Conservation (phyloP, 2,329 filamentous ascomycete genomes). For the Aureobasidium sp. region DNA sequence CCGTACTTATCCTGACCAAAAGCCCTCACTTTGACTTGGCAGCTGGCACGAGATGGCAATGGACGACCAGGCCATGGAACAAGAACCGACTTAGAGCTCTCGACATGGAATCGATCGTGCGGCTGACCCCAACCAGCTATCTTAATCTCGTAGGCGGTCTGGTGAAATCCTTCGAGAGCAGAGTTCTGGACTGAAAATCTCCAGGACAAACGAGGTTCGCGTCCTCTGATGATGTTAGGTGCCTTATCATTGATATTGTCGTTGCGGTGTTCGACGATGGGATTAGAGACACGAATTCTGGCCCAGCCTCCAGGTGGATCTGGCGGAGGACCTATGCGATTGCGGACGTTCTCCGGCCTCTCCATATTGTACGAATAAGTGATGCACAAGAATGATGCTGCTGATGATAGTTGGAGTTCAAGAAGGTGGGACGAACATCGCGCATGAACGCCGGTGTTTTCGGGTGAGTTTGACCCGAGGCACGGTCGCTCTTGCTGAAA, state of each 20-base stretch:
- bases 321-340: too few relatives aligned
- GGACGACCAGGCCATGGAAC: slow-evolving; percentile 16
- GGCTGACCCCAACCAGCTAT: slow-evolving; percentile 8
- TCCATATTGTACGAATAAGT: too few relatives aligned
- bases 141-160: slow-evolving; percentile 14
- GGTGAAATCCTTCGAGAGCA: not conserved
- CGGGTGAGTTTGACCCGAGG: too few relatives aligned
- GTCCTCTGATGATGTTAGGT: not conserved
- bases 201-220: slow-evolving; percentile 17
- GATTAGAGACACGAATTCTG: not conserved
- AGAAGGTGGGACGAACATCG: too few relatives aligned
- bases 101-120: not conserved
- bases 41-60: not conserved
- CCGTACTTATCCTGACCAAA: not conserved
- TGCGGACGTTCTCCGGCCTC: too few relatives aligned
- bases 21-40: slow-evolving; percentile 14
- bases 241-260: not conserved
- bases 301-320: too few relatives aligned
- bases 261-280: slow-evolving; percentile 6
- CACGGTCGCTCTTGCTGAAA: too few relatives aligned
- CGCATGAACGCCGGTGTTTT: too few relatives aligned
- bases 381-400: too few relatives aligned
- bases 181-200: not conserved
- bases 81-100: slow-evolving; percentile 13
- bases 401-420: too few relatives aligned